These are phyloP conservation scores for Euphorbia schlechtendalii DNA, from an alignment of 441 rosid genomes.

Conservation along the genomic window DNA sequence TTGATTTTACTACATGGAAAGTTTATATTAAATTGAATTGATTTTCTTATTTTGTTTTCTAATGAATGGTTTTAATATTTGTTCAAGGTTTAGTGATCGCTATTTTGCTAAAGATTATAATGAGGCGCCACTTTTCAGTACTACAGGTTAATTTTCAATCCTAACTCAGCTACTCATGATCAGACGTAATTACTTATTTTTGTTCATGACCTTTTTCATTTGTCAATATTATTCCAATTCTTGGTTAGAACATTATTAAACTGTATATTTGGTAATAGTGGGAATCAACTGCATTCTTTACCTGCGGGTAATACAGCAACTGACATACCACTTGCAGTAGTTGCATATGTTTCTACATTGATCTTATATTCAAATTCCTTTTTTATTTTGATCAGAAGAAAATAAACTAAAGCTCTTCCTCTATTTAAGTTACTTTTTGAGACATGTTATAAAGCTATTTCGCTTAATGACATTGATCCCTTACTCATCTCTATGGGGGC, in stretches of 20 bases:
- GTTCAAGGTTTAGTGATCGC: constrained; percentile 88
- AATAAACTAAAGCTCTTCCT: no score
- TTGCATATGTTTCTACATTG: constrained; percentile 79
- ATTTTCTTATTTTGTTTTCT: not conserved
- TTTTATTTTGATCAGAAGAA: no score
- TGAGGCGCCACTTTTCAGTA: constrained; percentile 87
- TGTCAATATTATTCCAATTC: not conserved
- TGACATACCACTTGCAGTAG: constrained; percentile 74
- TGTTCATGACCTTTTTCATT: no score
- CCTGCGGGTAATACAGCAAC: constrained; percentile 69
- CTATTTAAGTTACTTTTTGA: no score
- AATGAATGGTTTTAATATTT: constrained; percentile 4
- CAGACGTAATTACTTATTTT: no score
- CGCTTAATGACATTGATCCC: no score
- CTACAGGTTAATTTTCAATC: constrained; percentile 72
- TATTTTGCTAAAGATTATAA: constrained; percentile 73
- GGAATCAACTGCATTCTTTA: constrained; percentile 88
- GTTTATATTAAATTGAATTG: constrained; percentile 1
- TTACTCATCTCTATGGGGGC: no score
- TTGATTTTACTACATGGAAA: not conserved
- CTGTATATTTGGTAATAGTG: constrained; percentile 49
- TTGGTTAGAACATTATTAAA: constrained; percentile 11
- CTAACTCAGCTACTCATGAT: constrained; percentile 11
- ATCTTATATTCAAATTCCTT: no score
- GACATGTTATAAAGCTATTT: no score